Conservation (phyloP, 2,329 filamentous ascomycete genomes). For the Stachybotrys echinatus region DNA sequence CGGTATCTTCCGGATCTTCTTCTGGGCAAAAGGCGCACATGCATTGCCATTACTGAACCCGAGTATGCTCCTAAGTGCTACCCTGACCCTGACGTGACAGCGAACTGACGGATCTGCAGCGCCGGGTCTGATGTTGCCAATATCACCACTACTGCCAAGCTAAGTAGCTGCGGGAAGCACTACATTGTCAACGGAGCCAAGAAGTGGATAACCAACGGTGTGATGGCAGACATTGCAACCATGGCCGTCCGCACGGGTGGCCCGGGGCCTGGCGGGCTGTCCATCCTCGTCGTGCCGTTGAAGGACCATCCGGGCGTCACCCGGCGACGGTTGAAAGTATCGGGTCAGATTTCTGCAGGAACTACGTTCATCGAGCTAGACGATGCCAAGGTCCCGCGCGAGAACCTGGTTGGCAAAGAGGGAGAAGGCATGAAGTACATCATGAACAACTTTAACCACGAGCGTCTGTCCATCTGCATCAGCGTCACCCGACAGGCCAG, state of each 20-base stretch:
- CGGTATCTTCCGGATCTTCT: slow-evolving; percentile 64
- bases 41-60: slow-evolving; percentile 77
- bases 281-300: slow-evolving; percentile 65
- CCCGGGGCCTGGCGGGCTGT: slow-evolving; percentile 56
- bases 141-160: slow-evolving; percentile 62
- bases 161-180: slow-evolving; percentile 56
- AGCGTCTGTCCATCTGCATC: slow-evolving; percentile 63
- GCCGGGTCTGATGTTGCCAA: slow-evolving; percentile 71
- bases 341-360: slow-evolving; percentile 59
- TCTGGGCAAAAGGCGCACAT: slow-evolving; percentile 59
- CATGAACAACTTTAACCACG: slow-evolving; percentile 79
- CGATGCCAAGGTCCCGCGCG: slow-evolving; percentile 65
- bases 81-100: not conserved
- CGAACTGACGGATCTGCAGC: slow-evolving; percentile 3
- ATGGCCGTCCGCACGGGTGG: slow-evolving; percentile 73
- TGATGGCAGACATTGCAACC: slow-evolving; percentile 61
- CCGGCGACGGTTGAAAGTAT: slow-evolving; percentile 63
- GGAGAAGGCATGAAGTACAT: slow-evolving; percentile 69
- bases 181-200: slow-evolving; percentile 72
- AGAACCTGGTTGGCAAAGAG: slow-evolving; percentile 65
- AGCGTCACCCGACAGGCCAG: slow-evolving; percentile 55
- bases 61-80: slow-evolving; percentile 29
- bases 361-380: slow-evolving; percentile 75
- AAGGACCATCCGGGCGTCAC: slow-evolving; percentile 60
- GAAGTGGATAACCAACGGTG: slow-evolving; percentile 76